Evolutionary conservation across 2,329 filamentous ascomycete genomes (phyloP).

Genomic region (Sphaerostilbella broomeana): DNA sequence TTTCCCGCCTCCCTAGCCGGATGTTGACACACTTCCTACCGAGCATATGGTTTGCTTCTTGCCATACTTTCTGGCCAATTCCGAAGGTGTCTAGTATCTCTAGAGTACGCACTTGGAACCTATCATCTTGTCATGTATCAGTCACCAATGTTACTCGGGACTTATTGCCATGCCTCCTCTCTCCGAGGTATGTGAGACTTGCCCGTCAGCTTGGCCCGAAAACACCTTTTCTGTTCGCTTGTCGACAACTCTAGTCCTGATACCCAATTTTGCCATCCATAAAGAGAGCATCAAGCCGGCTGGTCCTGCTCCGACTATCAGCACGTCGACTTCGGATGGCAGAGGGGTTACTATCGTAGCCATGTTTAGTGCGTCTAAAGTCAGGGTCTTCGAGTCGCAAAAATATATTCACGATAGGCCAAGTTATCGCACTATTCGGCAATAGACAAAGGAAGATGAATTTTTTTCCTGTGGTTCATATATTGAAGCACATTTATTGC

Average conservation of each 20-base stretch:
- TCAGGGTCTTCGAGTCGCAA: too few species aligned
- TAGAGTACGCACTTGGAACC: slow-evolving; percentile 55
- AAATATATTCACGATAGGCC: too few species aligned
- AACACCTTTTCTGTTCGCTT: slow-evolving; percentile 35
- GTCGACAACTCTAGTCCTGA: slow-evolving; percentile 37
- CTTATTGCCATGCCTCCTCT: too few species aligned
- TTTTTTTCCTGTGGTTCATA: too few species aligned
- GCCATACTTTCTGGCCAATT: slow-evolving; percentile 56
- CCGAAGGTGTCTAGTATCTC: slow-evolving; percentile 71
- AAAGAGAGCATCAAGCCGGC: slow-evolving; percentile 36
- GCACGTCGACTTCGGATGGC: slow-evolving; percentile 24
- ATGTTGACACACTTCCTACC: too few species aligned
- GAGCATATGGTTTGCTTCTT: slow-evolving; percentile 62
- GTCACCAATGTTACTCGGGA: too few species aligned
- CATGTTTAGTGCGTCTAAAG: neutral
- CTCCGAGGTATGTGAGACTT: slow-evolving; percentile 17
- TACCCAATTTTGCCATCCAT: slow-evolving; percentile 36
- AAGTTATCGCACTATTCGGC: too few species aligned
- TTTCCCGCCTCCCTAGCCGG: too few species aligned
- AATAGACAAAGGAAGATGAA: too few species aligned
- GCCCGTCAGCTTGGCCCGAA: slow-evolving; percentile 36
- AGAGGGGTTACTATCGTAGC: neutral
- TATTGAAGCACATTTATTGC: too few species aligned
- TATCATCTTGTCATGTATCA: slow-evolving; percentile 5
- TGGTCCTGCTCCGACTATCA: slow-evolving; percentile 36